Conservation (phyloP, 148 eudicot species). For the Pouteria glomerata region DNA sequence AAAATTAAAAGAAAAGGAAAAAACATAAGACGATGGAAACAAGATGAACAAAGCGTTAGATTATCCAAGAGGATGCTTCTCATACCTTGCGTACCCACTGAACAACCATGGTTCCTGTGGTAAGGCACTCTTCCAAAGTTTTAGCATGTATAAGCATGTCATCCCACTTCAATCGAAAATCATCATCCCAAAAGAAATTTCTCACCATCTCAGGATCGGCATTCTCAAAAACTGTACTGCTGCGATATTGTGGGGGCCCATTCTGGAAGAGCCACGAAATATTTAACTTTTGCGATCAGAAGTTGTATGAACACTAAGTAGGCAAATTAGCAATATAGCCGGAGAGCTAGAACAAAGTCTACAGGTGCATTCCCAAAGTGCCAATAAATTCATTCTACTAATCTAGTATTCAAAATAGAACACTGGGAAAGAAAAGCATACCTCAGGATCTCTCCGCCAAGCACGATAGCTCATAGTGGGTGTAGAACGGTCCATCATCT, state of each 20-base stretch:
- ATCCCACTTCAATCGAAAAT: constrained; percentile 54
- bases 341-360: too few relatives aligned
- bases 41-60: background rate
- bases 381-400: background rate
- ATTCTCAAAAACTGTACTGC: constrained; percentile 50
- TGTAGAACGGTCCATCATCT: constrained; percentile 89
- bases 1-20: background rate
- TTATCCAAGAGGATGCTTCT: background rate
- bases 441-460: constrained; percentile 94
- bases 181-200: constrained; percentile 73
- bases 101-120: constrained; percentile 49
- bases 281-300: background rate
- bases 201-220: constrained; percentile 49
- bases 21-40: background rate
- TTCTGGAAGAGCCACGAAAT: constrained; percentile 34
- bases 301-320: background rate
- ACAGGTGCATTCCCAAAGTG: background rate
- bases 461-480: constrained; percentile 78
- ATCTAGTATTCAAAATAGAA: background rate
- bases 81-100: constrained; percentile 63
- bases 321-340: background rate
- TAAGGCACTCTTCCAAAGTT: constrained; percentile 41
- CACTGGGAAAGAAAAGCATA: constrained; percentile 4
- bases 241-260: constrained; percentile 84
- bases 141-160: constrained; percentile 44